Base-by-base conservation (phyloP, 2,329 filamentous ascomycete genomes). In the Claviceps sp. region DNA sequence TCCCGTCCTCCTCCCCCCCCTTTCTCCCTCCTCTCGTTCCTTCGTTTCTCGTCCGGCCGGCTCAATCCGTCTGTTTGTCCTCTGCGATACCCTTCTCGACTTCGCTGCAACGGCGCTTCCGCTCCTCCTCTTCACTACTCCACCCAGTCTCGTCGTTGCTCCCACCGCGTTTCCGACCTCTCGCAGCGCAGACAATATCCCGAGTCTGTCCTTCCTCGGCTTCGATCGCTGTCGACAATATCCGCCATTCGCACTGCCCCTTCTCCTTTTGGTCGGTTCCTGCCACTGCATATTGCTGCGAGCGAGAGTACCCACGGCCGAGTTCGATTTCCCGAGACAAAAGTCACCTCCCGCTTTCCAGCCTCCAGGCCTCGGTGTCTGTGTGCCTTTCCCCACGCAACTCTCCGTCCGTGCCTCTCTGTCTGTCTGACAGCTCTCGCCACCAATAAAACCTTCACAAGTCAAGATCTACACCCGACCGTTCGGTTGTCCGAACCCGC, bases 51-150 rank as follows among this genome's bases (percentile, higher is more conserved):
- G n/a, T 46, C 43, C 34, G 40, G 50, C 22, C 50, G 37, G 13
- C 43, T 43, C 14, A 47, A 42, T 50, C 37, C 14, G 41, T 50
- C 37, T 37, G 22, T 20, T 20, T 24, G 16, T 9, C n/a, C 34
- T 20, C 26, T 48, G 52, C 48, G 52, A 50, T 53, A 53, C 47
- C 44, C 51, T 47, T 47, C 30, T 40, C 26, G 42, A 43, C 42
- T 18, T 44, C 37, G 30, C 42, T 24, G 24, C 38, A 34, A n/a
- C 51, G 18, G 43, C 34, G n/a, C 26, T 18, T n/a, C 44, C 16
- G 24, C 26, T 5, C 37, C 37, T 48, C 43, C 42, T 50, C 47
- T 38, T 47, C 1, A 46, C 44, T 16, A 37, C 46, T 30, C 46
- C 46, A 34, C 48, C 37, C 37, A 16, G 42, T 40, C 34, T 47